phyloP scores from a whole-genome alignment of 176 grass and related monocot species.

The Luzula sylvatica region DNA sequence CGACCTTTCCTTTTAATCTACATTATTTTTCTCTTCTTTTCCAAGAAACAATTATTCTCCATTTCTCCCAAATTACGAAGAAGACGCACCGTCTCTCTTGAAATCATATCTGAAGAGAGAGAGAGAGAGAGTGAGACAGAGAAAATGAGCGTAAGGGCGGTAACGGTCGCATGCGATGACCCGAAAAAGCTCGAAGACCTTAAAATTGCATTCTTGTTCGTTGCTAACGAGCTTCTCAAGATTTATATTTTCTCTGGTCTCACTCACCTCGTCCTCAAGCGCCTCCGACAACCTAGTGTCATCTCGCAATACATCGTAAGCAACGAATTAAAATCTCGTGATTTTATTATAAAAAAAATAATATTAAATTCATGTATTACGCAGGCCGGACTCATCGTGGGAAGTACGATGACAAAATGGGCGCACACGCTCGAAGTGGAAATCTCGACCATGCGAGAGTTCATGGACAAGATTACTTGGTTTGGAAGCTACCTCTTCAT shows the following conservation, averaged over 20 bases:
- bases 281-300: slow-evolving; percentile 52
- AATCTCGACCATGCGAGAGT: slow-evolving; percentile 11
- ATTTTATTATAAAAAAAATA: not conserved
- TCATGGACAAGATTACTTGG: slow-evolving; percentile 16
- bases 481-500: slow-evolving; percentile 47
- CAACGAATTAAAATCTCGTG: not conserved
- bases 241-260: slow-evolving; percentile 35
- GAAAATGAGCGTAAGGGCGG: not conserved
- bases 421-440: slow-evolving; percentile 8
- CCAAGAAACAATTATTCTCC: too few species aligned
- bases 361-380: not conserved
- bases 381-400: slow-evolving; percentile 43
- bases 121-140: not conserved
- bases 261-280: slow-evolving; percentile 35
- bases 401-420: slow-evolving; percentile 28
- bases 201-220: slow-evolving; percentile 24
- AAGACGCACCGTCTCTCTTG: slow-evolving; percentile 4
- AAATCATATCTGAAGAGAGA: not conserved
- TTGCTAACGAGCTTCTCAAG: slow-evolving; percentile 29
- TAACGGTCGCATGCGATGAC: not conserved
- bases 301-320: slow-evolving; percentile 52
- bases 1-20: too few species aligned
- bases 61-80: not conserved
- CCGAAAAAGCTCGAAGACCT: not conserved
- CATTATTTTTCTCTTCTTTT: too few species aligned